A percentile compares a stretch with the other conserved stretches of the same genome.
Conservation (phyloP, 495 filamentous ascomycete species). For the Hypoxylon crocopeplum region DNA sequence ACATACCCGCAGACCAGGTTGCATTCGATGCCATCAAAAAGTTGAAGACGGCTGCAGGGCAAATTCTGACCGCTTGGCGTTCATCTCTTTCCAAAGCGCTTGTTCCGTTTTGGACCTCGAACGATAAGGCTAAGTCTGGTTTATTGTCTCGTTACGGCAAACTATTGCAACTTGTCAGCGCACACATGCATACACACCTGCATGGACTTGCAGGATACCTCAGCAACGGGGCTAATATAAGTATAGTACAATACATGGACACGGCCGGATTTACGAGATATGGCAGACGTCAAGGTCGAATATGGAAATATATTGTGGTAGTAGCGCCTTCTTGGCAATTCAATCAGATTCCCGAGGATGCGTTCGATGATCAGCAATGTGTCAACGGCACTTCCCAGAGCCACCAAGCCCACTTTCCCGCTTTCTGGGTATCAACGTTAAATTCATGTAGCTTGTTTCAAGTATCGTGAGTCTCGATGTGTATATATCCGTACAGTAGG, state of each 20-base stretch:
- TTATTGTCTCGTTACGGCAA: constrained; percentile 34
- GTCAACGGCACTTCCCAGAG: constrained; percentile 38
- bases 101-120: constrained; percentile 29
- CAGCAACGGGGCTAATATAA: constrained; percentile 17
- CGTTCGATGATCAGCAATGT: constrained; percentile 33
- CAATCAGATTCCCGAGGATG: constrained; percentile 37
- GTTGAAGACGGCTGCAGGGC: constrained; percentile 14
- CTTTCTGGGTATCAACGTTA: constrained; percentile 30
- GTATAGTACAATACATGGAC: neutral
- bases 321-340: constrained; percentile 20
- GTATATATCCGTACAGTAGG: too few species aligned
- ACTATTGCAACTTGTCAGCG: constrained; percentile 40
- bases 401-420: constrained; percentile 30
- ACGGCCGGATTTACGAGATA: too few species aligned
- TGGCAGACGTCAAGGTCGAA: constrained; percentile 3
- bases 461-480: neutral
- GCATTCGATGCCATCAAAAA: constrained; percentile 29
- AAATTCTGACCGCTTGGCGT: constrained; percentile 29
- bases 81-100: constrained; percentile 31
- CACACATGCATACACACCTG: constrained; percentile 26
- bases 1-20: constrained; percentile 31
- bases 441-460: constrained; percentile 25
- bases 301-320: constrained; percentile 8
- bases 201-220: constrained; percentile 24
- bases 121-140: constrained; percentile 32